Conservation (phyloP, 139 green algal genomes). For the Micractinium conductrix region DNA sequence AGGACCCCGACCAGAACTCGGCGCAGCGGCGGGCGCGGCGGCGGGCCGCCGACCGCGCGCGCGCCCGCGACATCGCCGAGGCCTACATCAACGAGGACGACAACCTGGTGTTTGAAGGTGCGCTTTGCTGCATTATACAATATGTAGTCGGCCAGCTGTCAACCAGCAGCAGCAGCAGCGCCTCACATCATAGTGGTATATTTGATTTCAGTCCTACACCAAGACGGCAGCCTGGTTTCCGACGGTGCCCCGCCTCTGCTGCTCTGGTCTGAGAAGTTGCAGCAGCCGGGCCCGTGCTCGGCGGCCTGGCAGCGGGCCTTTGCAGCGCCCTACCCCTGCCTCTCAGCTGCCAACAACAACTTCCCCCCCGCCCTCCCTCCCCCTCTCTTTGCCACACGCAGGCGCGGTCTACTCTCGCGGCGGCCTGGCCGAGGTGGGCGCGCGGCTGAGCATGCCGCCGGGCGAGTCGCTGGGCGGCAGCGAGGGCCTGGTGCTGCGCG, state of each 20-base stretch:
- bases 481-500: conserved; percentile 86
- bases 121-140: no score
- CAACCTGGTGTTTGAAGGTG: conserved; percentile 73
- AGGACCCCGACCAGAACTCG: background rate
- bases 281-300: no score
- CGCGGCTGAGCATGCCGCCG: conserved; percentile 12
- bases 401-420: conserved; percentile 64
- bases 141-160: no score
- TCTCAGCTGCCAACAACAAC: no score
- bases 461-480: conserved; percentile 47
- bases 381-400: conserved; percentile 20
- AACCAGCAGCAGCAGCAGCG: no score
- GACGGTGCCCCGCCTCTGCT: no score
- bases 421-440: conserved; percentile 68
- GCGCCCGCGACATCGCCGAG: conserved; percentile 30
- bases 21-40: conserved; percentile 10
- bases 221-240: no score
- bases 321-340: no score
- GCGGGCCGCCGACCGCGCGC: background rate
- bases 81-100: conserved; percentile 49
- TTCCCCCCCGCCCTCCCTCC: background rate
- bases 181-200: no score
- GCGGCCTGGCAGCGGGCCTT: no score
- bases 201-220: no score
- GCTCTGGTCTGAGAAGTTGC: no score